Percentiles rank a stretch among this genome's conserved stretches.
phyloP scores from a whole-genome alignment of 768 basidiomycete species.

The Boletus rubropictus region DNA sequence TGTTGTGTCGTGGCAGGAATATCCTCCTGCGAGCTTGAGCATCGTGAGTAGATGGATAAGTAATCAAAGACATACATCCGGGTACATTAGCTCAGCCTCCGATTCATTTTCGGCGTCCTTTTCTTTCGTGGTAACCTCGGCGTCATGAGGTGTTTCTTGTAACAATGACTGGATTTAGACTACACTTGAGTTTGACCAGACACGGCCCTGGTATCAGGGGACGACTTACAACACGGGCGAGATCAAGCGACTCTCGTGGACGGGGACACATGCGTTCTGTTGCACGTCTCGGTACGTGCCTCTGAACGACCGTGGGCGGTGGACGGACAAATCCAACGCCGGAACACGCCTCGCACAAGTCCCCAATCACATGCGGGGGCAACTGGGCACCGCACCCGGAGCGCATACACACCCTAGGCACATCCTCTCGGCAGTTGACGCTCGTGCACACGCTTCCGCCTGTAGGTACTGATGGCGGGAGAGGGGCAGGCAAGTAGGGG shows the following conservation, averaged over 20 bases:
- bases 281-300: neutral
- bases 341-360: slow-evolving; percentile 13
- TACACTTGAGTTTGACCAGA: neutral
- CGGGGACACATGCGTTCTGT: neutral
- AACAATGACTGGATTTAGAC: neutral
- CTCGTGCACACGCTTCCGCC: too few species aligned
- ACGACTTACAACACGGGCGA: slow-evolving; percentile 2
- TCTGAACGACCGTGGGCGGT: neutral
- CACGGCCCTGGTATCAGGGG: neutral
- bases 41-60: neutral
- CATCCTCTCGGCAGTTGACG: neutral
- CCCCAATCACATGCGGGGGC: neutral
- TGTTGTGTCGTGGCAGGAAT: neutral
- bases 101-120: neutral
- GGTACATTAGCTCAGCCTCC: slow-evolving; percentile 20
- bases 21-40: slow-evolving; percentile 8
- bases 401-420: slow-evolving; percentile 11
- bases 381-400: slow-evolving; percentile 17
- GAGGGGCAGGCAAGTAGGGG: neutral
- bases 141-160: neutral
- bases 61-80: slow-evolving; percentile 13
- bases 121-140: neutral
- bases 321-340: slow-evolving; percentile 6
- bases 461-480: neutral
- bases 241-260: neutral